A percentile compares a stretch with the other conserved stretches of the same genome.
Evolutionary conservation across 192 early-diverging fungal genomes (phyloP).

Genomic region (Backusella tuberculispora): DNA sequence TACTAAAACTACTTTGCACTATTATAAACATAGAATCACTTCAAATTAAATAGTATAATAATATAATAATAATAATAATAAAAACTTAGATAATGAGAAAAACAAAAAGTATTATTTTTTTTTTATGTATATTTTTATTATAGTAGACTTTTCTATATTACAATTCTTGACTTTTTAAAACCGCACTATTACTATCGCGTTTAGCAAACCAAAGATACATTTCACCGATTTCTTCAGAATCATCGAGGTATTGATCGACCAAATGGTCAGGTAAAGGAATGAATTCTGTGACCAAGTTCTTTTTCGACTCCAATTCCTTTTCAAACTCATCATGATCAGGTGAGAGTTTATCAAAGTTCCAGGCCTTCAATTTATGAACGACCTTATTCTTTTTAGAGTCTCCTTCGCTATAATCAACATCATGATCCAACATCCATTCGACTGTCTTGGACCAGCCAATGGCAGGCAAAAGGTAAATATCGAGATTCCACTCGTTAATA

Average conservation of each 20-base stretch:
- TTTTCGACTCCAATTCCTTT: conserved; percentile 29
- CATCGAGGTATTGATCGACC: conserved; percentile 33
- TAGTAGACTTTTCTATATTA: neutral
- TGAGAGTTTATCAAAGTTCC: conserved; percentile 36
- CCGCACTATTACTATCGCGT: conserved; percentile 7
- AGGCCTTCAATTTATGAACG: conserved; percentile 31
- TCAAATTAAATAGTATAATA: conserved; percentile 2
- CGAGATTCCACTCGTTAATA: conserved; percentile 31
- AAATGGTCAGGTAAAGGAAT: conserved; percentile 30
- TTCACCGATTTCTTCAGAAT: conserved; percentile 34
- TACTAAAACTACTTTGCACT: neutral
- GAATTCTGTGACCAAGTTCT: conserved; percentile 35
- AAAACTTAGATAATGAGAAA: neutral
- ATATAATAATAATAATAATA: neutral
- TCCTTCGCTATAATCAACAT: conserved; percentile 6
- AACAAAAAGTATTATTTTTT: neutral
- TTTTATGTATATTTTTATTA: neutral
- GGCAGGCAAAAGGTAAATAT: conserved; percentile 40
- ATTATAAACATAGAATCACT: neutral
- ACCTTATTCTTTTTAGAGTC: conserved; percentile 14
- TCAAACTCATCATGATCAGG: conserved; percentile 42
- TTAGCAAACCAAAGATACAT: conserved; percentile 45
- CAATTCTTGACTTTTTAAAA: conserved; percentile 8
- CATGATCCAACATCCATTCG: conserved; percentile 26
- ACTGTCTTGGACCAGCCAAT: conserved; percentile 36